Conservation (phyloP, 345 rosid genomes). For the Hevea brasiliensis region DNA sequence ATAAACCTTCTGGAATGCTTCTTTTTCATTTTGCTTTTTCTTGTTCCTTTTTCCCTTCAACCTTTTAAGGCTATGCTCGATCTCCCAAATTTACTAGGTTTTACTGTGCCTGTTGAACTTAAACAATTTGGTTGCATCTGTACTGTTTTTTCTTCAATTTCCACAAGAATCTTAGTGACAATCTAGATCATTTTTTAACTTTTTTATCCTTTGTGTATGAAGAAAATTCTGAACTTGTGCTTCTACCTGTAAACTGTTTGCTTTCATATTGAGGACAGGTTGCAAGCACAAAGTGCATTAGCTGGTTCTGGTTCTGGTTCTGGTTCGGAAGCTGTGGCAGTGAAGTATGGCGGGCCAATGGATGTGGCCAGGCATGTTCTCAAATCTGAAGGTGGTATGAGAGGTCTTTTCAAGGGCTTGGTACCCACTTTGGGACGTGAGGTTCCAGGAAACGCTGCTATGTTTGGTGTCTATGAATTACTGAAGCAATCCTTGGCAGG, state of each 20-base stretch:
- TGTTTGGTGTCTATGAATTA: slow-evolving; percentile 88
- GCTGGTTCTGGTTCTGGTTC: slow-evolving; percentile 45
- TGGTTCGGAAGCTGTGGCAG: slow-evolving; percentile 50
- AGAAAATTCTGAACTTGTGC: not conserved
- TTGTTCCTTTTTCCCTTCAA: not conserved
- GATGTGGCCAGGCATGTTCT: slow-evolving; percentile 92
- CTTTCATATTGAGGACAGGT: slow-evolving; percentile 45
- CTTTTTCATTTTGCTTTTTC: not conserved
- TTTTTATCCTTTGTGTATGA: not conserved
- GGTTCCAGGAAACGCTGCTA: slow-evolving; percentile 87
- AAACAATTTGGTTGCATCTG: not conserved
- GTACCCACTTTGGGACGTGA: slow-evolving; percentile 90
- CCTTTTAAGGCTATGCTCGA: not conserved
- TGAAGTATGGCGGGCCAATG: slow-evolving; percentile 90
- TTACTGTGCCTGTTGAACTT: not conserved
- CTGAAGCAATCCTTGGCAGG: slow-evolving; percentile 77
- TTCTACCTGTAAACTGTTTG: not conserved
- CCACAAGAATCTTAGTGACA: not conserved
- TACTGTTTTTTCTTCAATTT: not conserved
- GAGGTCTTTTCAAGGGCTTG: slow-evolving; percentile 94
- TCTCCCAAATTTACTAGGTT: not conserved
- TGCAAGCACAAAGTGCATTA: slow-evolving; percentile 90
- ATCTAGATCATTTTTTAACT: not conserved
- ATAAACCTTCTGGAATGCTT: not conserved
- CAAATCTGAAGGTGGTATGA: slow-evolving; percentile 74